Evolutionary conservation across 2,329 filamentous ascomycete genomes (phyloP).

Genomic region (Hymenoscyphus fructigenus): DNA sequence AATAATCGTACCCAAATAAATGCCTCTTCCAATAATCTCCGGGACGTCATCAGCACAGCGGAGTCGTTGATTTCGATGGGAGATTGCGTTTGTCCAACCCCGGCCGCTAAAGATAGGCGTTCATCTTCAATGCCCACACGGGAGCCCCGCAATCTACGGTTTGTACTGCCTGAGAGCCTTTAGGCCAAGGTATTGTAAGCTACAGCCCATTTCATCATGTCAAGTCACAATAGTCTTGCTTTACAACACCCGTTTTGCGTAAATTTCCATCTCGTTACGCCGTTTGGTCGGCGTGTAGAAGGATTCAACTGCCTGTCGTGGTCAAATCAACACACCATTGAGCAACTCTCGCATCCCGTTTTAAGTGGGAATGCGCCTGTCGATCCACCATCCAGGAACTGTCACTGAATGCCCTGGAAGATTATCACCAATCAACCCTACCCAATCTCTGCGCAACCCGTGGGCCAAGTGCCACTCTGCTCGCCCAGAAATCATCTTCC

Average conservation of each 20-base stretch:
- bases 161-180: not conserved
- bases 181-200: not conserved
- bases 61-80: slow-evolving; percentile 13
- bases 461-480: not conserved
- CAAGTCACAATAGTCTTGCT: not conserved
- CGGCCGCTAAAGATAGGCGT: not conserved
- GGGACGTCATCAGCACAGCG: slow-evolving; percentile 17
- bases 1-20: too few species aligned
- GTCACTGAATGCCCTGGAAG: not conserved
- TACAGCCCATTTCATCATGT: not conserved
- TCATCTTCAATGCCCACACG: not conserved
- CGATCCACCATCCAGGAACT: slow-evolving; percentile 1
- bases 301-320: slow-evolving; percentile 1
- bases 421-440: not conserved
- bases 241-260: not conserved
- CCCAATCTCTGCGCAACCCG: not conserved
- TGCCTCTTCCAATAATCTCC: slow-evolving; percentile 13
- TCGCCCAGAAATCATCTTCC: slow-evolving; percentile 2
- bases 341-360: not conserved
- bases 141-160: not conserved
- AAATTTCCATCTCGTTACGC: not conserved
- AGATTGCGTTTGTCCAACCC: slow-evolving; percentile 7
- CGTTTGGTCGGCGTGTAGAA: not conserved
- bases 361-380: not conserved
- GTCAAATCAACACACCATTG: not conserved